Conservation (phyloP, 1,139 yeast species). For the Oligophagozyma castellii region DNA sequence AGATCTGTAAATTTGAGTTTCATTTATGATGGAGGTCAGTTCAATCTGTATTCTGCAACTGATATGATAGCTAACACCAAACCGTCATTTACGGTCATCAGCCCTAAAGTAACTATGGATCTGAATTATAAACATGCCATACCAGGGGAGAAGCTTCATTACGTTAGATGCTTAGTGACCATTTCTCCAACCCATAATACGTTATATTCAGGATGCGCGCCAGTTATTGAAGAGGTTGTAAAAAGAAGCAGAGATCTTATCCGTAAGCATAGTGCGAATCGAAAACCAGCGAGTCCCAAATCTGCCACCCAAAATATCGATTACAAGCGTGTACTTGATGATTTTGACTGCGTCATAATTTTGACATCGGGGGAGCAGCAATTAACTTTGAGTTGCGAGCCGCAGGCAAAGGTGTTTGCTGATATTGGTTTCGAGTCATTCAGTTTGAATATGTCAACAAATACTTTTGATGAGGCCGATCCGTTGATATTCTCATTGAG, state of each 20-base stretch:
- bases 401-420: slow-evolving; percentile 86
- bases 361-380: slow-evolving; percentile 59
- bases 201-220: slow-evolving; percentile 62
- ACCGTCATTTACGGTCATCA: slow-evolving; percentile 50
- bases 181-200: slow-evolving; percentile 53
- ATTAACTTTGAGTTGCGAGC: slow-evolving; percentile 74
- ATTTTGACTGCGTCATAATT: slow-evolving; percentile 51
- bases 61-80: slow-evolving; percentile 33
- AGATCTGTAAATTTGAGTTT: slow-evolving; percentile 39
- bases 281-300: neutral
- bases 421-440: slow-evolving; percentile 61
- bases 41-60: slow-evolving; percentile 31
- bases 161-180: slow-evolving; percentile 16
- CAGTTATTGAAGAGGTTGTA: slow-evolving; percentile 51
- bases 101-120: slow-evolving; percentile 63
- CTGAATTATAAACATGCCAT: slow-evolving; percentile 30
- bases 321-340: slow-evolving; percentile 31
- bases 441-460: slow-evolving; percentile 43
- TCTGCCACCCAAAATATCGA: slow-evolving; percentile 18
- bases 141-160: slow-evolving; percentile 20
- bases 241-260: slow-evolving; percentile 32
- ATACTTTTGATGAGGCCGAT: slow-evolving; percentile 30
- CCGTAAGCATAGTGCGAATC: slow-evolving; percentile 8
- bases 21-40: slow-evolving; percentile 59
- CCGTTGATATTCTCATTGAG: slow-evolving; percentile 33